These are phyloP conservation scores for Lentinula edodes DNA, from an alignment of 768 basidiomycete species.

Conservation along the genomic window DNA sequence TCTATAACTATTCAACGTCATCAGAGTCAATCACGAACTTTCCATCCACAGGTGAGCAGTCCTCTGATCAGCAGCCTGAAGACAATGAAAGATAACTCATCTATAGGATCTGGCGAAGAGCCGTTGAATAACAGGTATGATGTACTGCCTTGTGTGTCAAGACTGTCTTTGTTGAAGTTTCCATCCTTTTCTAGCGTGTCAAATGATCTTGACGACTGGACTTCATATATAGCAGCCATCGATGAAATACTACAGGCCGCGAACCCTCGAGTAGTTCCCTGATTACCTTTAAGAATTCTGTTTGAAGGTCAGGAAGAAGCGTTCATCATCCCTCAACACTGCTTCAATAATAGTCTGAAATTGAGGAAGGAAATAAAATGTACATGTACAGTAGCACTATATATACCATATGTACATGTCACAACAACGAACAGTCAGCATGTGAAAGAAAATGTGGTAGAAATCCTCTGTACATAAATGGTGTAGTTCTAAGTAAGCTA, in stretches of 20 bases:
- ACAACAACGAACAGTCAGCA: not conserved
- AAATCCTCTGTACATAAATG: not conserved
- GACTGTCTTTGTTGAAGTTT: not conserved
- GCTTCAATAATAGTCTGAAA: no score
- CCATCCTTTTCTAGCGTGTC: not conserved
- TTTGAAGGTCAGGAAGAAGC: no score
- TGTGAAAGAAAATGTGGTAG: no score
- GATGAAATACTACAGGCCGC: slow-evolving; percentile 1
- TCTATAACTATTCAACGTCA: not conserved
- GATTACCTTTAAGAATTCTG: no score
- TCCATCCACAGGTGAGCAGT: not conserved
- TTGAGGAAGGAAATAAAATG: not conserved
- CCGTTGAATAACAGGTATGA: not conserved
- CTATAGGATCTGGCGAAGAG: no score
- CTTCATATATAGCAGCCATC: slow-evolving; percentile 1
- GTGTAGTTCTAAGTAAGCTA: not conserved
- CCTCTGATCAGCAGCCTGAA: no score
- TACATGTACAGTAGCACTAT: not conserved
- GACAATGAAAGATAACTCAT: no score
- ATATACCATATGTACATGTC: not conserved
- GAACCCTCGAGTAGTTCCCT: not conserved
- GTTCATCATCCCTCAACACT: no score
- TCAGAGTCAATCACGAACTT: not conserved
- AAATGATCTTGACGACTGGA: slow-evolving; percentile 1
- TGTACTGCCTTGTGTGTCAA: no score